A percentile compares a stretch with the other conserved stretches of the same genome.
These are phyloP conservation scores for Elaeis guineensis DNA, from an alignment of 176 grass and related monocot species.

Conservation along the genomic window DNA sequence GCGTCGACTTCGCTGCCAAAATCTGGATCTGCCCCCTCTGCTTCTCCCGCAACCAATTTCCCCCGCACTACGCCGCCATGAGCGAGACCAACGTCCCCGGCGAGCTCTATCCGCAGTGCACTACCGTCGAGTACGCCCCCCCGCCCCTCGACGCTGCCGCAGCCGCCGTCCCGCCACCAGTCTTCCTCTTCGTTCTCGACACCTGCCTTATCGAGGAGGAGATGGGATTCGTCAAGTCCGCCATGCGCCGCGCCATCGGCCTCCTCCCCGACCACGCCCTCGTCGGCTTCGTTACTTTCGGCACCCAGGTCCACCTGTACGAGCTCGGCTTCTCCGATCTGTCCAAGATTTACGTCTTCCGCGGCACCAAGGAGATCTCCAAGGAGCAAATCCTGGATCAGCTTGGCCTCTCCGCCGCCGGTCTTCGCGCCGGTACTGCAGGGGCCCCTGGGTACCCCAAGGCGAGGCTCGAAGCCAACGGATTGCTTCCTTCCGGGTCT, in stretches of 20 bases:
- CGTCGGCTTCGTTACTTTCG: slow-evolving; percentile 82
- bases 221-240: slow-evolving; percentile 66
- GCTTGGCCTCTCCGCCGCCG: slow-evolving; percentile 49
- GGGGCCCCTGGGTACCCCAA: slow-evolving; percentile 43
- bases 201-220: slow-evolving; percentile 98
- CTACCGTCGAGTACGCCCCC: slow-evolving; percentile 71
- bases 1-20: slow-evolving; percentile 88
- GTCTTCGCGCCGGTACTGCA: slow-evolving; percentile 15
- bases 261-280: slow-evolving; percentile 85
- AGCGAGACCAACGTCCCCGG: slow-evolving; percentile 75
- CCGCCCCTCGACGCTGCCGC: slow-evolving; percentile 21
- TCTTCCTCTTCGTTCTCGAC: slow-evolving; percentile 92
- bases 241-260: slow-evolving; percentile 71
- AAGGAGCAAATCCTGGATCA: slow-evolving; percentile 98
- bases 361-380: slow-evolving; percentile 87
- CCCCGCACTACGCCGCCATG: slow-evolving; percentile 77
- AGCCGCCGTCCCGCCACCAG: slow-evolving; percentile 39
- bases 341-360: slow-evolving; percentile 93
- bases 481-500: slow-evolving; percentile 38
- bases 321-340: slow-evolving; percentile 92
- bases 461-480: slow-evolving; percentile 41
- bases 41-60: slow-evolving; percentile 93
- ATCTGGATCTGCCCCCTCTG: slow-evolving; percentile 99
- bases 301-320: slow-evolving; percentile 90
- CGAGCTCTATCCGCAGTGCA: slow-evolving; percentile 79